These are phyloP conservation scores for Talaromyces trachyspermus DNA, from an alignment of 495 filamentous ascomycete genomes.

Conservation along the genomic window DNA sequence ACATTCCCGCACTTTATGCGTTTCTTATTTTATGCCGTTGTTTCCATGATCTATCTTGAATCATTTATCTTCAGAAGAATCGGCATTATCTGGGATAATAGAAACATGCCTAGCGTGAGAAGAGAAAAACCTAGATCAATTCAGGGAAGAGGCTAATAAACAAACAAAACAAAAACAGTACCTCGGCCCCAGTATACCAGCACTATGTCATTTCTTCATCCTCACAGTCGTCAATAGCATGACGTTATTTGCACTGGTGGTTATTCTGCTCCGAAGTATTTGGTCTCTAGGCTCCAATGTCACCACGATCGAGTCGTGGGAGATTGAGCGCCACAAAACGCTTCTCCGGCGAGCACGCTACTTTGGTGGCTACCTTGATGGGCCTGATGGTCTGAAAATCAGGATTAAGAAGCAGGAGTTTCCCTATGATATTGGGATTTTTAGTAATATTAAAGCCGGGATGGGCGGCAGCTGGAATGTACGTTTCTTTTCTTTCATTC, in stretches of 20 bases:
- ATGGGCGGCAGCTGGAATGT: constrained; percentile 60
- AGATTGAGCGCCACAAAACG: constrained; percentile 78
- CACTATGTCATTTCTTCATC: constrained; percentile 60
- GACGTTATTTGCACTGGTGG: constrained; percentile 55
- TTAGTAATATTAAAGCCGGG: constrained; percentile 63
- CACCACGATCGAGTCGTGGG: constrained; percentile 91
- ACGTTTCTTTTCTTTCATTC: neutral
- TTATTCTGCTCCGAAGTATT: constrained; percentile 56
- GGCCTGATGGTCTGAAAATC: constrained; percentile 50
- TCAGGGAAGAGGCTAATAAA: too few species aligned
- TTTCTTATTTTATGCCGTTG: constrained; percentile 72
- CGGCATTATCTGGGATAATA: constrained; percentile 54
- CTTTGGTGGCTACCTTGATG: constrained; percentile 51
- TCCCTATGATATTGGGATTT: constrained; percentile 88
- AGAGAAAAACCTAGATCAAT: too few species aligned
- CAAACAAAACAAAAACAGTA: constrained; percentile 49
- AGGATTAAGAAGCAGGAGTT: constrained; percentile 66
- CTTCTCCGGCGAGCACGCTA: constrained; percentile 54
- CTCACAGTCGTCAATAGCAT: constrained; percentile 52
- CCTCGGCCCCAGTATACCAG: constrained; percentile 59
- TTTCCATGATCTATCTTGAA: constrained; percentile 58
- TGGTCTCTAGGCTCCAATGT: constrained; percentile 53
- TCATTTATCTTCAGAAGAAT: constrained; percentile 51
- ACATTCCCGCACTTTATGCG: constrained; percentile 88
- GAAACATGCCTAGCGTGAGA: constrained; percentile 62